Evolutionary conservation across 2,329 filamentous ascomycete species (phyloP).

Genomic region (Fusarium palustre): DNA sequence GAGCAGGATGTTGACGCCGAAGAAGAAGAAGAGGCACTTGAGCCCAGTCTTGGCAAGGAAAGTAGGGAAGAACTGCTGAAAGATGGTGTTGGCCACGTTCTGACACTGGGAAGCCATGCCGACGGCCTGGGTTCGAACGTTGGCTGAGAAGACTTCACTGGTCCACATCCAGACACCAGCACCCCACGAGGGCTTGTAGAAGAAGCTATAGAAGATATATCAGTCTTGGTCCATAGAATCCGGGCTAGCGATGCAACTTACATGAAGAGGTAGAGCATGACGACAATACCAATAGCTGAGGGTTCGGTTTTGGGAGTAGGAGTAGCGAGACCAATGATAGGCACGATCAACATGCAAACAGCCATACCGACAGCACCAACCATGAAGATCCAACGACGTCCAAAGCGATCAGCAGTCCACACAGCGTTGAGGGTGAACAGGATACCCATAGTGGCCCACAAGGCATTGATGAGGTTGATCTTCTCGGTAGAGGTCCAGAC

Average conservation of each 20-base stretch:
- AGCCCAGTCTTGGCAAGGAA: slow-evolving; percentile 69
- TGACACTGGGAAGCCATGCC: slow-evolving; percentile 72
- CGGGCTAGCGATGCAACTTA: slow-evolving; percentile 11
- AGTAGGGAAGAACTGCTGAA: slow-evolving; percentile 77
- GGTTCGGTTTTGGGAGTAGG: slow-evolving; percentile 66
- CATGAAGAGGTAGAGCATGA: slow-evolving; percentile 73
- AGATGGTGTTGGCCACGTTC: slow-evolving; percentile 74
- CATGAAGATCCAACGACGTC: slow-evolving; percentile 76
- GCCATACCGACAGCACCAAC: slow-evolving; percentile 77
- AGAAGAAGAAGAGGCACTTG: slow-evolving; percentile 54
- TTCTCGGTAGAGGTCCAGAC: slow-evolving; percentile 69
- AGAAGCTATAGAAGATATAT: slow-evolving; percentile 56
- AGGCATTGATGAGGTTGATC: slow-evolving; percentile 78
- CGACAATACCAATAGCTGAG: slow-evolving; percentile 76
- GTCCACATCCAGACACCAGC: slow-evolving; percentile 80
- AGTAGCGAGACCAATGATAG: slow-evolving; percentile 60
- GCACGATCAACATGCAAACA: slow-evolving; percentile 74
- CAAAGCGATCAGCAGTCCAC: slow-evolving; percentile 79
- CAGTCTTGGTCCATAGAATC: not conserved
- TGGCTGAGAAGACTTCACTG: slow-evolving; percentile 76
- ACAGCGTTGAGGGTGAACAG: slow-evolving; percentile 78
- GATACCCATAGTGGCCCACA: slow-evolving; percentile 79
- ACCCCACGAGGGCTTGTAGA: slow-evolving; percentile 78
- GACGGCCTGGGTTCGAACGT: slow-evolving; percentile 77
- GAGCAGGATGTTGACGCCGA: slow-evolving; percentile 57